Percentiles rank a stretch among this genome's conserved stretches.
Conservation (phyloP, 306 rosid genomes). For the Crataegus laevigata region DNA sequence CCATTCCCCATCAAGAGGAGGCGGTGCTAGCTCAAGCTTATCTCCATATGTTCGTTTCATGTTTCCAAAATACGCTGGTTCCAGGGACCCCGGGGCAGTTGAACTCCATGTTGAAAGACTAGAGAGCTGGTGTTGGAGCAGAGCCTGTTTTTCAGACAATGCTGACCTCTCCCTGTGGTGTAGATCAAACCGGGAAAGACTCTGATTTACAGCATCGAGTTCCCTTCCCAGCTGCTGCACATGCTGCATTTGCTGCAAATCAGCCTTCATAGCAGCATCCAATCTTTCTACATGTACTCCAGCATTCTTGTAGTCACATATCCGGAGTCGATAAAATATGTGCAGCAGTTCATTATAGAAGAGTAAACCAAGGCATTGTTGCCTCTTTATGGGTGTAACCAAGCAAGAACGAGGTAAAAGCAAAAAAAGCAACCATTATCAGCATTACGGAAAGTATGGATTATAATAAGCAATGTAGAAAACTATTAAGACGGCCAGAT, state of each 20-base stretch:
- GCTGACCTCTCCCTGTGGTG: slow-evolving; percentile 75
- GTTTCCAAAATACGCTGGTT: slow-evolving; percentile 81
- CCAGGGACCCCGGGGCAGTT: slow-evolving; percentile 48
- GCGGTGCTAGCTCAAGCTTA: slow-evolving; percentile 84
- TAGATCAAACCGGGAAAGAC: slow-evolving; percentile 78
- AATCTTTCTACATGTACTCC: slow-evolving; percentile 76
- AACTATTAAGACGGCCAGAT: slow-evolving; percentile 1
- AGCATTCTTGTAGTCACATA: slow-evolving; percentile 95
- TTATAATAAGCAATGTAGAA: slow-evolving; percentile 2
- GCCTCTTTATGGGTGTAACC: slow-evolving; percentile 37
- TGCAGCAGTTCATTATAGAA: slow-evolving; percentile 88
- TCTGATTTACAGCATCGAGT: slow-evolving; percentile 61
- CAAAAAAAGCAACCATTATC: slow-evolving; percentile 7
- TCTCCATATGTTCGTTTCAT: slow-evolving; percentile 57
- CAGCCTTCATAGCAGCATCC: slow-evolving; percentile 89
- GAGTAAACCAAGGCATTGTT: slow-evolving; percentile 69
- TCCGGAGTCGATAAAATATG: slow-evolving; percentile 76
- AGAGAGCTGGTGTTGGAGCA: slow-evolving; percentile 54
- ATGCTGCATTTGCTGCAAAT: slow-evolving; percentile 56
- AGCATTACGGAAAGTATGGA: background rate
- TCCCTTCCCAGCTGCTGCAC: slow-evolving; percentile 64
- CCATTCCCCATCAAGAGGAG: slow-evolving; percentile 97
- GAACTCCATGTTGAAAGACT: slow-evolving; percentile 41
- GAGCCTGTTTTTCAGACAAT: slow-evolving; percentile 68
- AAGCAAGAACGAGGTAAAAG: slow-evolving; percentile 2